Percentiles rank a stretch among this genome's conserved stretches.
phyloP scores from a whole-genome alignment of 768 basidiomycete species.

The Rhodosporidiobolus sp. region DNA sequence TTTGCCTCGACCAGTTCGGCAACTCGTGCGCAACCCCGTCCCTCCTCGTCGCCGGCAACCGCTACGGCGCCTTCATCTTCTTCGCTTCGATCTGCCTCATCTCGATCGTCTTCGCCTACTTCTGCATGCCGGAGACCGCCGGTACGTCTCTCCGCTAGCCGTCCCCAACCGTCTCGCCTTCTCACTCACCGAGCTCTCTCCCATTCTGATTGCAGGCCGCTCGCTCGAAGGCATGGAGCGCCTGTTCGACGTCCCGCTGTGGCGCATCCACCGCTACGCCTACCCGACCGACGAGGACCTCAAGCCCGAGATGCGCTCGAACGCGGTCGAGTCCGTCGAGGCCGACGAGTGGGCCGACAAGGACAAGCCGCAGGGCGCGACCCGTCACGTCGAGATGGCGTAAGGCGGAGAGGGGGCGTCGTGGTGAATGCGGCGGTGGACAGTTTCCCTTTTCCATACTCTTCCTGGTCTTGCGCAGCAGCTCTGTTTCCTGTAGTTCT shows the following conservation, averaged over 20 bases:
- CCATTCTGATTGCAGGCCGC: neutral
- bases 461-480: too few species aligned
- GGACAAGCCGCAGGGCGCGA: neutral
- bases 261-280: neutral
- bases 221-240: slow-evolving; percentile 2
- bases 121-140: slow-evolving; percentile 2
- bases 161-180: too few species aligned
- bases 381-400: neutral
- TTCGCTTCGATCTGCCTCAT: slow-evolving; percentile 1
- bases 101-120: neutral
- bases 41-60: slow-evolving; percentile 5
- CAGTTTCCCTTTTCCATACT: too few species aligned
- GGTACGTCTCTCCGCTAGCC: neutral
- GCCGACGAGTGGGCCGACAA: neutral
- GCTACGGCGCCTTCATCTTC: slow-evolving; percentile 8
- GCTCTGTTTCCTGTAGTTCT: too few species aligned
- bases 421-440: too few species aligned
- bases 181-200: too few species aligned
- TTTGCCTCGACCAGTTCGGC: neutral
- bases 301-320: slow-evolving; percentile 5
- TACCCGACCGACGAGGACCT: slow-evolving; percentile 13
- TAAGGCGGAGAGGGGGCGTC: too few species aligned
- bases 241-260: neutral
- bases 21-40: neutral
- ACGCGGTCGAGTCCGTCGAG: neutral